Conservation (phyloP, 2,329 filamentous ascomycete species). For the Alternaria ventricosa region DNA sequence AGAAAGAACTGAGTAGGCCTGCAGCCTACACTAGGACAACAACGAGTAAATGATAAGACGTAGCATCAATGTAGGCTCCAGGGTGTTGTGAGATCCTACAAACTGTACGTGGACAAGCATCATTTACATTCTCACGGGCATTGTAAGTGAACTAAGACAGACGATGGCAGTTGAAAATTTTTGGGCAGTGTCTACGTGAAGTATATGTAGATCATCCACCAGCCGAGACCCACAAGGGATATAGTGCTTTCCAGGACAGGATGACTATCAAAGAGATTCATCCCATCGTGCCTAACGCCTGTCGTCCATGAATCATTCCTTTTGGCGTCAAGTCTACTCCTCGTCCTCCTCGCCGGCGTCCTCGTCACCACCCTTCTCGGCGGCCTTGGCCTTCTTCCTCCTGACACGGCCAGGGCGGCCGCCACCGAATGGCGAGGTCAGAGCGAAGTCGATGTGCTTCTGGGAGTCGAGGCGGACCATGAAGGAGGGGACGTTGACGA, state of each 20-base stretch:
- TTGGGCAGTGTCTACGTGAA: conserved; percentile 41
- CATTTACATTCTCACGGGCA: background rate
- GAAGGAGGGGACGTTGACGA: conserved; percentile 99
- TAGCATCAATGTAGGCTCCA: background rate
- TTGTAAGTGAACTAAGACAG: conserved; percentile 7
- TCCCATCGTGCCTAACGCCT: conserved; percentile 47
- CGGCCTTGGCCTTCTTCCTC: conserved; percentile 99
- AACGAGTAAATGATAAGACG: background rate
- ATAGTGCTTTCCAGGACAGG: conserved; percentile 40
- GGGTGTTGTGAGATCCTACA: background rate
- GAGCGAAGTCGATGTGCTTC: conserved; percentile 99
- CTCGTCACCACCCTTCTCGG: conserved; percentile 80
- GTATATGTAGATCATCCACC: conserved; percentile 35
- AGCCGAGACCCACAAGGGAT: conserved; percentile 37
- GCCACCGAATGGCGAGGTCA: conserved; percentile 96
- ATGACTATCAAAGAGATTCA: conserved; percentile 38
- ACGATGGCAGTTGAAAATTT: conserved; percentile 44
- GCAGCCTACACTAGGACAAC: background rate
- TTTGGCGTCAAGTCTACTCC: conserved; percentile 51
- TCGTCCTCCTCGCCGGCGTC: conserved; percentile 93
- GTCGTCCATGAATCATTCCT: conserved; percentile 45
- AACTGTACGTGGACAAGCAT: background rate
- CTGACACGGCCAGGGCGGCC: conserved; percentile 96
- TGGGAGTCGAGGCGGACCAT: conserved; percentile 99
- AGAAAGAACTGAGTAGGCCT: background rate